phyloP scores from a whole-genome alignment of 2,329 filamentous ascomycete genomes.

The Colletotrichum somersetense region DNA sequence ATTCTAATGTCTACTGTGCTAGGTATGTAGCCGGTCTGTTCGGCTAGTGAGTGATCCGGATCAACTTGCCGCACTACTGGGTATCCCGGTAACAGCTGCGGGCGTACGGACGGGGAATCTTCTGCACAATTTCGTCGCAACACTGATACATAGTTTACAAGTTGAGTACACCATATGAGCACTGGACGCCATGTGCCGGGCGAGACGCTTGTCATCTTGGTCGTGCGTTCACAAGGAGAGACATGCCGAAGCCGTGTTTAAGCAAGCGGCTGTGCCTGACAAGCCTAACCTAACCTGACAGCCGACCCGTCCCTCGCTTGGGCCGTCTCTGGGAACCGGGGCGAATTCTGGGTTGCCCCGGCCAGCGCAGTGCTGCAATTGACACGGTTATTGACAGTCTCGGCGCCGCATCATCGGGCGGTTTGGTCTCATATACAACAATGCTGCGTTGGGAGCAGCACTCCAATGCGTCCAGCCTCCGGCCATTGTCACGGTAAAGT shows the following conservation, averaged over 20 bases:
- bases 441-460: neutral
- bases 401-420: slow-evolving; percentile 13
- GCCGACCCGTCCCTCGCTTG: neutral
- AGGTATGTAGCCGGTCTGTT: neutral
- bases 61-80: slow-evolving; percentile 12
- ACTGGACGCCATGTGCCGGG: slow-evolving; percentile 1
- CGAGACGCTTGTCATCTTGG: neutral
- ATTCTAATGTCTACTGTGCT: neutral
- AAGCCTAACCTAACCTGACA: neutral
- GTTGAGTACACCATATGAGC: neutral
- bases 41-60: slow-evolving; percentile 14
- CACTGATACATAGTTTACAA: too few relatives aligned
- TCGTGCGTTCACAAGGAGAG: neutral
- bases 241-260: neutral
- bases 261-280: neutral
- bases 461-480: slow-evolving; percentile 10
- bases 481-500: neutral
- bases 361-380: slow-evolving; percentile 21
- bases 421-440: slow-evolving; percentile 5
- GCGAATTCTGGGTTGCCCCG: slow-evolving; percentile 6
- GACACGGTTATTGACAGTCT: slow-evolving; percentile 12
- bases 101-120: neutral
- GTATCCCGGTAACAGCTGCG: slow-evolving; percentile 1
- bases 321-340: neutral
- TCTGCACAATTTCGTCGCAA: slow-evolving; percentile 13